These are phyloP conservation scores for Phytopythium kandeliae DNA, from an alignment of 352 stramenopile species.

Conservation along the genomic window DNA sequence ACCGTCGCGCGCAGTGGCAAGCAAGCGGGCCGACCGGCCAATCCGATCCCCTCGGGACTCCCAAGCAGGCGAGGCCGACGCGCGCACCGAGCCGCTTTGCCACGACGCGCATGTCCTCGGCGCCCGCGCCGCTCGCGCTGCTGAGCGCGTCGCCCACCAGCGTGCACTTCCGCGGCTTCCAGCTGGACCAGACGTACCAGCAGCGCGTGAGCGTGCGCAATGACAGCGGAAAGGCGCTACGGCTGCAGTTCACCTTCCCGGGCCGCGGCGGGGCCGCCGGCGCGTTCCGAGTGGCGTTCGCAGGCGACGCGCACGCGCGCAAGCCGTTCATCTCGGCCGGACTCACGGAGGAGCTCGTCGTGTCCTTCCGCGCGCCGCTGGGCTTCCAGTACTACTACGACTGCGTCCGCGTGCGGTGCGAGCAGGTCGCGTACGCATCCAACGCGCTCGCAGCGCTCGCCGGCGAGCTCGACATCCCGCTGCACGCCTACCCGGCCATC, in stretches of 20 bases:
- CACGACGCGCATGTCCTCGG: not conserved
- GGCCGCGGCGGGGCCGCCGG: conserved; percentile 7
- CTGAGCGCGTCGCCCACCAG: conserved; percentile 51
- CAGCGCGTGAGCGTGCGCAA: conserved; percentile 79
- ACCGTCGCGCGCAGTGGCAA: conserved; percentile 11
- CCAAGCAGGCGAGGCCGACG: too few species aligned
- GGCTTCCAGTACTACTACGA: conserved; percentile 89
- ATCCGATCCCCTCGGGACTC: not conserved
- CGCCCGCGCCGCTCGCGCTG: conserved; percentile 2
- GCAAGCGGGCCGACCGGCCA: too few species aligned
- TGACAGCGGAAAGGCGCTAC: conserved; percentile 59
- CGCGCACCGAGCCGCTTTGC: too few species aligned
- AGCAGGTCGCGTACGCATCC: conserved; percentile 64
- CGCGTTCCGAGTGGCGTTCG: conserved; percentile 52
- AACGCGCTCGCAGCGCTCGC: conserved; percentile 30
- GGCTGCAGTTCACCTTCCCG: conserved; percentile 65
- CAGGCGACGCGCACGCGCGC: conserved; percentile 23
- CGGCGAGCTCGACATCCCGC: conserved; percentile 54
- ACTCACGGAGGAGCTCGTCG: conserved; percentile 65
- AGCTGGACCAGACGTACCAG: conserved; percentile 42
- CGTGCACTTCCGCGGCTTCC: conserved; percentile 88
- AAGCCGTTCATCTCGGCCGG: conserved; percentile 68
- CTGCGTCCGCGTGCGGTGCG: conserved; percentile 69
- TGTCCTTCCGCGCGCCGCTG: conserved; percentile 62
- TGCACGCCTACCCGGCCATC: conserved; percentile 86